Conservation (phyloP, 352 stramenopile genomes). For the Phytophthora meadii region DNA sequence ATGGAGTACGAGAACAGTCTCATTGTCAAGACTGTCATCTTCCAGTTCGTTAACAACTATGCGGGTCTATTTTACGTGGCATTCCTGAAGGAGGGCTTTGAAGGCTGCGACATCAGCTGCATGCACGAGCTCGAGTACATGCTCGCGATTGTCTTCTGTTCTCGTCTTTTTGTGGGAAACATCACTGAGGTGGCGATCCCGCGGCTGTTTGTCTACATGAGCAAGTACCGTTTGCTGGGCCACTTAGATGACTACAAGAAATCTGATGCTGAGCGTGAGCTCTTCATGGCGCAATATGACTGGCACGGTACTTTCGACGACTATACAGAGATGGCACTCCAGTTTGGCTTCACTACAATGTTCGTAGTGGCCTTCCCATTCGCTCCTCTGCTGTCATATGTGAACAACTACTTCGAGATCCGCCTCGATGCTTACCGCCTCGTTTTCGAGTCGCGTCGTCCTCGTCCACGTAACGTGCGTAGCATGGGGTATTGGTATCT, state of each 20-base stretch:
- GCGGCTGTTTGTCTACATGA: conserved; percentile 77
- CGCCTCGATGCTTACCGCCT: conserved; percentile 90
- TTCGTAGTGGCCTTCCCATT: conserved; percentile 95
- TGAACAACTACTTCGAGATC: conserved; percentile 95
- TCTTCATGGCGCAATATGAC: conserved; percentile 85
- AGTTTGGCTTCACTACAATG: conserved; percentile 91
- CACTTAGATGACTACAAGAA: conserved; percentile 53
- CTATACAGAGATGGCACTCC: conserved; percentile 93
- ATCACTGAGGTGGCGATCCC: conserved; percentile 80
- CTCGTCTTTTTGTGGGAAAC: conserved; percentile 85
- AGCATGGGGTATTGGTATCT: conserved; percentile 94
- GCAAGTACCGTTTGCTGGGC: conserved; percentile 68
- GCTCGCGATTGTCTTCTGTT: conserved; percentile 93
- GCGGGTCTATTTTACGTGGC: conserved; percentile 94
- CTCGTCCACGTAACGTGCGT: conserved; percentile 79
- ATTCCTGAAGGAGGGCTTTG: conserved; percentile 89
- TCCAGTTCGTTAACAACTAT: conserved; percentile 97
- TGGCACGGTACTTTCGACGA: conserved; percentile 91
- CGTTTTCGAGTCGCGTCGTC: conserved; percentile 79
- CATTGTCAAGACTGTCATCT: conserved; percentile 95
- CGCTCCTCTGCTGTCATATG: conserved; percentile 90
- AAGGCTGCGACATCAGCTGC: conserved; percentile 78
- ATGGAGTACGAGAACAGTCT: conserved; percentile 92
- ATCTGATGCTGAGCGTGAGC: conserved; percentile 69
- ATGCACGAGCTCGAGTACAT: conserved; percentile 92